Percentiles rank a stretch among this genome's conserved stretches.
These are phyloP conservation scores for Aspergillus sp. DNA, from an alignment of 2,329 filamentous ascomycete species.

Conservation along the genomic window DNA sequence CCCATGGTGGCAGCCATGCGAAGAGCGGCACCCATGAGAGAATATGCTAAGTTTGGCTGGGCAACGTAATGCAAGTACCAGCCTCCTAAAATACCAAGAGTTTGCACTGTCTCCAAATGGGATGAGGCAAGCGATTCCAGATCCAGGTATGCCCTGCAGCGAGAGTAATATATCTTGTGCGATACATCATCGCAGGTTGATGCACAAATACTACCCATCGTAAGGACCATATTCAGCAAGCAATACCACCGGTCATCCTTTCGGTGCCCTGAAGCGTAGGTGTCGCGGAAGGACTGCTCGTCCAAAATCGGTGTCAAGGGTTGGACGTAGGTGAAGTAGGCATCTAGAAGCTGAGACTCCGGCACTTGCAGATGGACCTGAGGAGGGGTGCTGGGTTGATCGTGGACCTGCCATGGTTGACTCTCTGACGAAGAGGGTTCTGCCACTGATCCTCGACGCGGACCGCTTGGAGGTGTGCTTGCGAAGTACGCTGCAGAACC, in stretches of 20 bases:
- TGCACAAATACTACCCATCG: slow-evolving; percentile 70
- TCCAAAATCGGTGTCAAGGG: slow-evolving; percentile 73
- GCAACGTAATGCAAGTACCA: slow-evolving; percentile 79
- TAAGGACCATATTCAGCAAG: slow-evolving; percentile 73
- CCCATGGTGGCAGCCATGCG: slow-evolving; percentile 74
- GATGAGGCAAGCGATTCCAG: slow-evolving; percentile 69
- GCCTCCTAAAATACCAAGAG: slow-evolving; percentile 68
- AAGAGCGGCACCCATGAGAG: slow-evolving; percentile 68
- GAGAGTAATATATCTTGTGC: slow-evolving; percentile 69
- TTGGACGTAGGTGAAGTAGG: slow-evolving; percentile 74
- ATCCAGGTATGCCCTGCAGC: slow-evolving; percentile 65
- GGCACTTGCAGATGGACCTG: slow-evolving; percentile 59
- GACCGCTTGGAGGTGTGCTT: slow-evolving; percentile 33
- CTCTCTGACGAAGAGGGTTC: slow-evolving; percentile 21
- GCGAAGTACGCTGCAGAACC: slow-evolving; percentile 50
- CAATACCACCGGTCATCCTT: slow-evolving; percentile 70
- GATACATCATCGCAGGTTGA: slow-evolving; percentile 62
- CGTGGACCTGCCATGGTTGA: slow-evolving; percentile 26
- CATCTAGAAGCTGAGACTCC: slow-evolving; percentile 68
- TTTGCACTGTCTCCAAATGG: slow-evolving; percentile 71
- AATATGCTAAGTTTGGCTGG: slow-evolving; percentile 73
- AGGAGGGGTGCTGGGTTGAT: slow-evolving; percentile 45
- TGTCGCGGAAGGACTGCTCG: slow-evolving; percentile 67
- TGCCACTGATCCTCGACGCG: slow-evolving; percentile 15
- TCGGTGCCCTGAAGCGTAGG: slow-evolving; percentile 62